A percentile compares a stretch with the other conserved stretches of the same genome.
phyloP scores from a whole-genome alignment of 371 early-diverging fungal genomes.

The Mortierella sp. region DNA sequence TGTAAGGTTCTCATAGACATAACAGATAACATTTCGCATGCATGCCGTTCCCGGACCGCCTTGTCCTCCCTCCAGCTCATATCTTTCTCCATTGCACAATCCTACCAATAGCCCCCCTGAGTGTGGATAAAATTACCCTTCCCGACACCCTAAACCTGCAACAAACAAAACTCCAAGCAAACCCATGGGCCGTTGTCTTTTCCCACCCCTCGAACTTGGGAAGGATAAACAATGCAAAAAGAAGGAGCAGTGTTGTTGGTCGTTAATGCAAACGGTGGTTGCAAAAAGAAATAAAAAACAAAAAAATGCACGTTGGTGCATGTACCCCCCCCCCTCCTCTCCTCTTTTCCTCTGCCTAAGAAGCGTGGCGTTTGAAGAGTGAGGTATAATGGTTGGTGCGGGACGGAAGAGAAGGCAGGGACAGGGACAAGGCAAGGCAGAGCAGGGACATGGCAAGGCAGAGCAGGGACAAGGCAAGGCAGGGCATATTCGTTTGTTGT shows the following conservation, averaged over 20 bases:
- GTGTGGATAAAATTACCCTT: too few relatives aligned
- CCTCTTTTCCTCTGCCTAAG: background rate
- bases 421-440: background rate
- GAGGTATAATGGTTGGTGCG: background rate
- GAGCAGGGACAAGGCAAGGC: background rate
- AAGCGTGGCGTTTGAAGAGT: background rate
- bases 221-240: background rate
- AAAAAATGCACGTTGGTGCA: background rate
- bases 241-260: background rate
- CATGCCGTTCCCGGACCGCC: too few relatives aligned
- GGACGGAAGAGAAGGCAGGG: too few relatives aligned
- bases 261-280: constrained; percentile 11
- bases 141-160: too few relatives aligned
- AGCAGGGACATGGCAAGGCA: background rate
- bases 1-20: too few relatives aligned
- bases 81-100: too few relatives aligned
- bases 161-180: too few relatives aligned
- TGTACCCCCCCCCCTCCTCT: background rate
- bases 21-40: too few relatives aligned
- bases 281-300: background rate
- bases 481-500: too few relatives aligned
- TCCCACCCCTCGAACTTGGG: background rate
- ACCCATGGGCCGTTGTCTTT: background rate
- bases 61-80: too few relatives aligned
- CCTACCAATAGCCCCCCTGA: too few relatives aligned